Evolutionary conservation across 306 rosid species (phyloP).

Genomic region (Prosopis cineraria): DNA sequence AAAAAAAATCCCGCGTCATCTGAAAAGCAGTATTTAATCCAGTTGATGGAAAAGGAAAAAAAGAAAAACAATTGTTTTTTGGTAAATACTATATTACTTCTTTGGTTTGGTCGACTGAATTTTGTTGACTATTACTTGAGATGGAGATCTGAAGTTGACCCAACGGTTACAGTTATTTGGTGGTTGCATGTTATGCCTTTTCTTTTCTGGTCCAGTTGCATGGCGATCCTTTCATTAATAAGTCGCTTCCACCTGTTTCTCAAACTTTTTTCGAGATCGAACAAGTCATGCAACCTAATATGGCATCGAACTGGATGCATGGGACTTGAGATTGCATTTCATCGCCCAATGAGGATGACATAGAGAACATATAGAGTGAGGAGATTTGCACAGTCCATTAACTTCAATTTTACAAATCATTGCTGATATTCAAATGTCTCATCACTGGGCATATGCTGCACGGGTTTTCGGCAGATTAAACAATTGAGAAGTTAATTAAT

Average conservation of each 20-base stretch:
- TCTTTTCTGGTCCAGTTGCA: background rate
- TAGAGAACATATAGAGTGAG: background rate
- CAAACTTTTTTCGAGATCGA: background rate
- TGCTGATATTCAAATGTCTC: background rate
- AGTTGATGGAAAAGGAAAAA: no score
- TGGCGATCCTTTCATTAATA: background rate
- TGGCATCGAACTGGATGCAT: background rate
- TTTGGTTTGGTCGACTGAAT: background rate
- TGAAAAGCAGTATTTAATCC: background rate
- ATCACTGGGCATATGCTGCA: background rate
- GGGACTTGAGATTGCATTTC: background rate
- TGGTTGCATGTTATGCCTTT: background rate
- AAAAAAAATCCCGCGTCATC: background rate
- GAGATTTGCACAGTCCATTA: background rate
- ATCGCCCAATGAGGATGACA: background rate
- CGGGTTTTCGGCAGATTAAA: no score
- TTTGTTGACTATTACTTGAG: background rate
- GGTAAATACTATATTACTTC: background rate
- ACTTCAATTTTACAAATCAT: background rate
- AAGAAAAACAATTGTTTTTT: background rate
- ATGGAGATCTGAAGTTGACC: background rate
- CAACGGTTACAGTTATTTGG: background rate
- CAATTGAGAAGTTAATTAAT: background rate
- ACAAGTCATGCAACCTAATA: background rate
- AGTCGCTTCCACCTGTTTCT: background rate